Percentiles rank a stretch among this genome's conserved stretches.
phyloP scores from a whole-genome alignment of 2,329 filamentous ascomycete genomes.

The Xylaria sp. region DNA sequence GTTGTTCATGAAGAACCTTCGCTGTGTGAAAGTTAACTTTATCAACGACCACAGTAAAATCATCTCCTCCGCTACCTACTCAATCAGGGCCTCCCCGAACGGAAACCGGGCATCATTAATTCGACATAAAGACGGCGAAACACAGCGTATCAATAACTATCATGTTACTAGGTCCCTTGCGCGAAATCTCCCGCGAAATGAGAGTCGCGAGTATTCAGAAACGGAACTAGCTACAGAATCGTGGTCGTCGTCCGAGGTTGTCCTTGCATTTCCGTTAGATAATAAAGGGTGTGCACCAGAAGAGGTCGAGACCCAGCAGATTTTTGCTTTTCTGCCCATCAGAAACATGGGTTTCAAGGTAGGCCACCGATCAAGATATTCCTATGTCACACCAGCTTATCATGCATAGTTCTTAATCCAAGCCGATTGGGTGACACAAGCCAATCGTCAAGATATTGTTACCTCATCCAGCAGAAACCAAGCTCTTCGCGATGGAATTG shows the following conservation, averaged over 20 bases:
- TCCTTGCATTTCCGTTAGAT: constrained; percentile 53
- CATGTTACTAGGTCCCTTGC: constrained; percentile 37
- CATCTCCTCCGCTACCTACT: constrained; percentile 21
- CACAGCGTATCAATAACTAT: constrained; percentile 41
- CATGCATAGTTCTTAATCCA: constrained; percentile 51
- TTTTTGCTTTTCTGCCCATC: constrained; percentile 55
- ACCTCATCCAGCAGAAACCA: constrained; percentile 46
- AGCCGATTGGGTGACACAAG: constrained; percentile 54
- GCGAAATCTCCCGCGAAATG: constrained; percentile 33
- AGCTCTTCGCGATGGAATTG: constrained; percentile 44
- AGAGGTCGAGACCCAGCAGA: constrained; percentile 46
- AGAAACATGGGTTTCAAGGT: constrained; percentile 48
- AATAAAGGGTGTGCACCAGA: constrained; percentile 35
- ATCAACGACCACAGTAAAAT: constrained; percentile 30
- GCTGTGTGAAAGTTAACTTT: constrained; percentile 41
- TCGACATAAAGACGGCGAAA: constrained; percentile 18
- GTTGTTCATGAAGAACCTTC: constrained; percentile 50
- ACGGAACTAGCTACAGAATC: constrained; percentile 24
- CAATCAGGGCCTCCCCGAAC: neutral
- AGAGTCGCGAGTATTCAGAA: constrained; percentile 44
- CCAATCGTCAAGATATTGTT: constrained; percentile 51
- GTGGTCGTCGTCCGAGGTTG: constrained; percentile 43
- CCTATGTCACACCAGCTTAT: neutral
- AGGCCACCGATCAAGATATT: neutral
- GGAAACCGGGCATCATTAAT: constrained; percentile 9